Evolutionary conservation across 1,284 basidiomycete genomes (phyloP), one percentile per base, ranked within the genome.

Genomic region (Mycosarcoma mackinlayi): DNA sequence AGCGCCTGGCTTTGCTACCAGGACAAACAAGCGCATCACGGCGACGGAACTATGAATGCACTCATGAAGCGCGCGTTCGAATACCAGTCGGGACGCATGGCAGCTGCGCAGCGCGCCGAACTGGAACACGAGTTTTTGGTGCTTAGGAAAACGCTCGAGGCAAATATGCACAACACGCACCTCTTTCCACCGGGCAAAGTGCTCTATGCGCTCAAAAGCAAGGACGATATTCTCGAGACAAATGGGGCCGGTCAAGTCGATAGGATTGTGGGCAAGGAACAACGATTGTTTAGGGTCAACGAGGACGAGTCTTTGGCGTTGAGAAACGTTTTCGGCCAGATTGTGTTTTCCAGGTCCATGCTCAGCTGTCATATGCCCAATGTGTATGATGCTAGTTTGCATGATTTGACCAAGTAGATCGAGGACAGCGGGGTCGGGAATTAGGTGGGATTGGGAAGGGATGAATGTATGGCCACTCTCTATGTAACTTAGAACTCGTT

Each of bases 261-360:
- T 4, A 23, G 14, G 1, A 23, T 16, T 13, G 3, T 13, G 24
- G 35, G 42, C 14, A 52, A 51, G 41, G 49, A 25, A 28, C 50
- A 64, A 25, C 51, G 61, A 10, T 38, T 68, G 27, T 74, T 78
- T 21, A 49, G 50, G 23, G 53, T 67, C 18, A 61, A 65, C 8
- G 38, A 61, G 11, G 41, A 48, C 4, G 46, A 58, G 7, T 46
- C 38, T 8, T 63, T 44, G 8, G 54, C 59, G 30, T 33, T 65
- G 24, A 60, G 62, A n/a, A 71, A 87, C 67, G 89, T 91, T 37
- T 93, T 92, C 78, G 87, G 86, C 19, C 91, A 93, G 83, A 88
- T 93, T 53, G 87, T 92, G 9, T 92, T 92, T 82, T 88, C 90
- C 24, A 86, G 86, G 76, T 89, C 90, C 77, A 92, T 93, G 91